phyloP scores from a whole-genome alignment of 106 monocot species.

The Dendrobium catenatum region DNA sequence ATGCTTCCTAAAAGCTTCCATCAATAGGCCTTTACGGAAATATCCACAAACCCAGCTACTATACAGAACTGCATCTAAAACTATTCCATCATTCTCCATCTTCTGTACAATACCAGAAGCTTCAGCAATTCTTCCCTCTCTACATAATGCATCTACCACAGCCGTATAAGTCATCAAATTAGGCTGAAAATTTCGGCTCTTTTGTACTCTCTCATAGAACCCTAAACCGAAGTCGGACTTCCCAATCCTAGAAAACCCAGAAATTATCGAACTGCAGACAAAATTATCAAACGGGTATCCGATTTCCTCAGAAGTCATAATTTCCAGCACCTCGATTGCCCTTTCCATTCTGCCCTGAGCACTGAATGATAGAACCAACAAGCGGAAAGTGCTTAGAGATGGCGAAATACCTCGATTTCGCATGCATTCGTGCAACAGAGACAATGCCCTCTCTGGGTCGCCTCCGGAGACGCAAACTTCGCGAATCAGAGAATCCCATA shows the following conservation, averaged over 20 bases:
- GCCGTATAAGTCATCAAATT: slow-evolving; percentile 51
- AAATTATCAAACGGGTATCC: slow-evolving; percentile 36
- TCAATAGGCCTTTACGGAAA: slow-evolving; percentile 28
- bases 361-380: slow-evolving; percentile 34
- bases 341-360: slow-evolving; percentile 32
- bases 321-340: slow-evolving; percentile 56
- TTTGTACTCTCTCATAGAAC: slow-evolving; percentile 32
- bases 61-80: slow-evolving; percentile 45
- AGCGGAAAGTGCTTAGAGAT: slow-evolving; percentile 27
- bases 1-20: slow-evolving; percentile 48
- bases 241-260: slow-evolving; percentile 46
- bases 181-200: slow-evolving; percentile 24
- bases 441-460: slow-evolving; percentile 45
- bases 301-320: slow-evolving; percentile 24
- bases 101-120: slow-evolving; percentile 33
- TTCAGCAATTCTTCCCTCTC: slow-evolving; percentile 36
- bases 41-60: slow-evolving; percentile 41
- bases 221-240: slow-evolving; percentile 32
- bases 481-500: slow-evolving; percentile 46
- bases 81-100: slow-evolving; percentile 43
- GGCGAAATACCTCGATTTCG: slow-evolving; percentile 22
- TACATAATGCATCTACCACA: slow-evolving; percentile 49
- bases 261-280: slow-evolving; percentile 53
- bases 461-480: slow-evolving; percentile 33
- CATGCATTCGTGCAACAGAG: slow-evolving; percentile 40